Conservation (phyloP, 805 yeast species). For the Yarrowia phangngaensis region DNA sequence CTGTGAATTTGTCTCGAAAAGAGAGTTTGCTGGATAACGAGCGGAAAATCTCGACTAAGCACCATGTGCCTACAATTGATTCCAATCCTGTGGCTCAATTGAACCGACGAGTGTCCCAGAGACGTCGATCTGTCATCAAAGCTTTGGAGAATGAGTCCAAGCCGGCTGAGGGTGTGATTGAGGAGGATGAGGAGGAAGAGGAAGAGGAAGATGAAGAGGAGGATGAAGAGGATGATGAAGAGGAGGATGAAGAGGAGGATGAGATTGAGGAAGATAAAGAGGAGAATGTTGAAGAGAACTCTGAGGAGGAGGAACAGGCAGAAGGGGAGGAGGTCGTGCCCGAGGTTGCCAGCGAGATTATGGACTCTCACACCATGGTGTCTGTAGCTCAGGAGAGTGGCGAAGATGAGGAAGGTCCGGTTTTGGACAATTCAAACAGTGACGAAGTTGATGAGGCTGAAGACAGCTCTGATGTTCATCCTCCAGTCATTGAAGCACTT, state of each 20-base stretch:
- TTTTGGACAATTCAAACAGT: too few species aligned
- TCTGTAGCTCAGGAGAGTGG: too few species aligned
- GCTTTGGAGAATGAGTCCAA: conserved; percentile 29
- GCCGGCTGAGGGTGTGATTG: conserved; percentile 8
- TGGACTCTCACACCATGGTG: too few species aligned
- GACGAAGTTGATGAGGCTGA: too few species aligned
- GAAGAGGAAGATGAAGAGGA: conserved; percentile 6
- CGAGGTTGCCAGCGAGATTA: too few species aligned
- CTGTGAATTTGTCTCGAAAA: conserved; percentile 33
- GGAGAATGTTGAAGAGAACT: background rate
- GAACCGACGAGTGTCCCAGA: conserved; percentile 31
- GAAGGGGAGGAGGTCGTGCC: too few species aligned
- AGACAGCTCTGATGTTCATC: too few species aligned
- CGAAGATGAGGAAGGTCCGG: too few species aligned
- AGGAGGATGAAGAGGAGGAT: conserved; percentile 5
- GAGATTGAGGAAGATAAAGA: conserved; percentile 4
- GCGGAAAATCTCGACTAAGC: conserved; percentile 34
- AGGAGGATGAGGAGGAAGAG: conserved; percentile 27
- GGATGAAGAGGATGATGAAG: conserved; percentile 3
- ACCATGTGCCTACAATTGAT: conserved; percentile 28
- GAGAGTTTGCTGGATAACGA: conserved; percentile 39
- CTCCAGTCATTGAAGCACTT: too few species aligned
- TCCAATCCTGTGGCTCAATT: conserved; percentile 29
- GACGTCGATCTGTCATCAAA: conserved; percentile 30
- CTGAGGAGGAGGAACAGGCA: background rate